These are phyloP conservation scores for Saitozyma sp. DNA, from an alignment of 768 basidiomycete genomes.

Conservation along the genomic window DNA sequence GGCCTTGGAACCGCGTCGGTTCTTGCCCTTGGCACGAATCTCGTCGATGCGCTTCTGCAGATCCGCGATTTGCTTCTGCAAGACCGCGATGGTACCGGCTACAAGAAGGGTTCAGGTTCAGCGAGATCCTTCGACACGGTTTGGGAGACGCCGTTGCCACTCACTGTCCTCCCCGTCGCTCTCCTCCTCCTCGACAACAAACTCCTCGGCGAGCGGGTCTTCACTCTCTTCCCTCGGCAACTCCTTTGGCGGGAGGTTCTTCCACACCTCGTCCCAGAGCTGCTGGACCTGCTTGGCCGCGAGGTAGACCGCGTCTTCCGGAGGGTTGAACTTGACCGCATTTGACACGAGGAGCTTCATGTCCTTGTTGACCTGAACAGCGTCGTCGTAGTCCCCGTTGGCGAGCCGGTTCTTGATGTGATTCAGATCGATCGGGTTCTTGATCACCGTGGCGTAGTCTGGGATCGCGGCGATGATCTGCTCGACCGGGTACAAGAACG, in stretches of 20 bases:
- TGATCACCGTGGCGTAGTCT: slow-evolving; percentile 79
- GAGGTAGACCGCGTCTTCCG: slow-evolving; percentile 78
- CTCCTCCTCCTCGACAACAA: slow-evolving; percentile 60
- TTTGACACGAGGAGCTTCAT: slow-evolving; percentile 94
- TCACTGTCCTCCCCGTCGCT: slow-evolving; percentile 65
- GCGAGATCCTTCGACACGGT: background rate
- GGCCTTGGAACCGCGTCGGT: slow-evolving; percentile 7
- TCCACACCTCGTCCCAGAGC: slow-evolving; percentile 92
- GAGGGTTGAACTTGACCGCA: slow-evolving; percentile 87
- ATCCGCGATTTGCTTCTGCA: slow-evolving; percentile 29
- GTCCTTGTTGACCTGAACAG: slow-evolving; percentile 80
- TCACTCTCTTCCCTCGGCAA: slow-evolving; percentile 56
- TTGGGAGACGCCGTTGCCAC: slow-evolving; percentile 41
- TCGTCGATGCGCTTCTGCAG: slow-evolving; percentile 30
- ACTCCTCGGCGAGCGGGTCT: slow-evolving; percentile 62
- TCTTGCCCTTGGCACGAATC: slow-evolving; percentile 10
- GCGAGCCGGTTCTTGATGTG: slow-evolving; percentile 87
- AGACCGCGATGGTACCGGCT: slow-evolving; percentile 7
- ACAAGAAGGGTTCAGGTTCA: background rate
- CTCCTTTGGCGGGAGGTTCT: slow-evolving; percentile 62
- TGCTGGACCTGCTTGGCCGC: slow-evolving; percentile 82
- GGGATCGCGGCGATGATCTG: slow-evolving; percentile 66
- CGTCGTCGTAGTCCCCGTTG: slow-evolving; percentile 69
- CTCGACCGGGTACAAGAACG: slow-evolving; percentile 95
- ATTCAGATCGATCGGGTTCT: slow-evolving; percentile 91